A percentile compares a stretch with the other conserved stretches of the same genome.
Conservation (phyloP, 768 basidiomycete genomes). For the Suillus variegatus region DNA sequence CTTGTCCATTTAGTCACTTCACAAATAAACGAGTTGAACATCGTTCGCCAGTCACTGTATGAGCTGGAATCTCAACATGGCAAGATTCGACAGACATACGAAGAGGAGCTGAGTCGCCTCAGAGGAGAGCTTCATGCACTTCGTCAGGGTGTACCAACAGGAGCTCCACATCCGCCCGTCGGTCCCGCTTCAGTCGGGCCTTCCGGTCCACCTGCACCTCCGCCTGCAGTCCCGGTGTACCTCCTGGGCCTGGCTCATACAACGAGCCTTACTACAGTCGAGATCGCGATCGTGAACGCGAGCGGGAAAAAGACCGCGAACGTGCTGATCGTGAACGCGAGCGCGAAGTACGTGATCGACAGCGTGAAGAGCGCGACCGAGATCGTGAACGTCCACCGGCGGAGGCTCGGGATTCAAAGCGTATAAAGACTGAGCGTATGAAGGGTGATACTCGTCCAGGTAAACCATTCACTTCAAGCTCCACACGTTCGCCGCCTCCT, state of each 20-base stretch:
- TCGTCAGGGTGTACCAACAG: slow-evolving; percentile 40
- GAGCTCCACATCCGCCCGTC: slow-evolving; percentile 35
- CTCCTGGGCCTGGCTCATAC: slow-evolving; percentile 34
- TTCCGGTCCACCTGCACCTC: slow-evolving; percentile 33
- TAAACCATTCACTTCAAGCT: slow-evolving; percentile 31
- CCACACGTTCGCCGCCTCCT: slow-evolving; percentile 33
- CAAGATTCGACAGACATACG: slow-evolving; percentile 85
- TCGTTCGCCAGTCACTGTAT: slow-evolving; percentile 87
- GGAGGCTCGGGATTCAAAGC: slow-evolving; percentile 57
- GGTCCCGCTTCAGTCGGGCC: slow-evolving; percentile 36
- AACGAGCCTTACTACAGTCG: slow-evolving; percentile 41
- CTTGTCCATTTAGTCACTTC: slow-evolving; percentile 51
- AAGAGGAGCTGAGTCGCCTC: slow-evolving; percentile 77
- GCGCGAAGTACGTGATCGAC: slow-evolving; percentile 38
- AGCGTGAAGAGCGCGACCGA: slow-evolving; percentile 41
- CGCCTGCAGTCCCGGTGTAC: slow-evolving; percentile 31
- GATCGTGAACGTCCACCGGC: slow-evolving; percentile 47
- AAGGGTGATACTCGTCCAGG: slow-evolving; percentile 44
- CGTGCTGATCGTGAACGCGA: slow-evolving; percentile 43
- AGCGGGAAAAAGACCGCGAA: slow-evolving; percentile 43
- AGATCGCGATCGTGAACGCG: slow-evolving; percentile 39
- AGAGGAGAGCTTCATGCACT: slow-evolving; percentile 65
- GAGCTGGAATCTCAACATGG: slow-evolving; percentile 89
- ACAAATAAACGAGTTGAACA: slow-evolving; percentile 89
- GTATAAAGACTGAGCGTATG: slow-evolving; percentile 56